A percentile compares a stretch with the other conserved stretches of the same genome.
Conservation (phyloP, 345 rosid genomes). For the Populus nigra region DNA sequence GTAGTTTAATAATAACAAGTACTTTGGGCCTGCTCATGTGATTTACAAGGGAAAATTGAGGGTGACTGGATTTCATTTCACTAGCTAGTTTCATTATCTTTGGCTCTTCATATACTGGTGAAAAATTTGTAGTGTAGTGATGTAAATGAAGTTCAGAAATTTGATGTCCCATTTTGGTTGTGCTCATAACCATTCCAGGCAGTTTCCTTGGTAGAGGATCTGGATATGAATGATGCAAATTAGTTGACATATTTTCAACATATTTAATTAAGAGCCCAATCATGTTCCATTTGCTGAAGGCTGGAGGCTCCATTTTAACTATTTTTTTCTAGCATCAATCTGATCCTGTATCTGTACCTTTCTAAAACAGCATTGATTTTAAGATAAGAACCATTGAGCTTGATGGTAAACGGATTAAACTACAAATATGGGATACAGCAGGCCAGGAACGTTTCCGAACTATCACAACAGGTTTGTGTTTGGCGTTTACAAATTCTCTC, state of each 20-base stretch:
- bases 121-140: background rate
- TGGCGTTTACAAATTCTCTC: background rate
- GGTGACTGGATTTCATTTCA: background rate
- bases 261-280: background rate
- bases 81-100: background rate
- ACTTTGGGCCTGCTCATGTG: background rate
- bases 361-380: constrained; percentile 51
- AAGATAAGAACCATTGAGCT: constrained; percentile 70
- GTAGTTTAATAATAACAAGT: background rate
- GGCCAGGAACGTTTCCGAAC: constrained; percentile 64
- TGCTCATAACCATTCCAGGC: background rate
- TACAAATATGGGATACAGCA: constrained; percentile 73
- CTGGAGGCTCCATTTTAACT: background rate
- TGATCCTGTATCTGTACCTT: background rate
- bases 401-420: constrained; percentile 68
- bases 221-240: background rate
- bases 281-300: background rate
- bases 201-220: background rate
- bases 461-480: constrained; percentile 47
- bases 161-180: background rate
- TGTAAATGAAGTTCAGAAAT: background rate
- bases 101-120: background rate
- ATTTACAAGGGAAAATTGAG: background rate
- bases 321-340: background rate
- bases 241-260: background rate